phyloP scores from a whole-genome alignment of 192 early-diverging fungal genomes.

The Mortierella antarctica region DNA sequence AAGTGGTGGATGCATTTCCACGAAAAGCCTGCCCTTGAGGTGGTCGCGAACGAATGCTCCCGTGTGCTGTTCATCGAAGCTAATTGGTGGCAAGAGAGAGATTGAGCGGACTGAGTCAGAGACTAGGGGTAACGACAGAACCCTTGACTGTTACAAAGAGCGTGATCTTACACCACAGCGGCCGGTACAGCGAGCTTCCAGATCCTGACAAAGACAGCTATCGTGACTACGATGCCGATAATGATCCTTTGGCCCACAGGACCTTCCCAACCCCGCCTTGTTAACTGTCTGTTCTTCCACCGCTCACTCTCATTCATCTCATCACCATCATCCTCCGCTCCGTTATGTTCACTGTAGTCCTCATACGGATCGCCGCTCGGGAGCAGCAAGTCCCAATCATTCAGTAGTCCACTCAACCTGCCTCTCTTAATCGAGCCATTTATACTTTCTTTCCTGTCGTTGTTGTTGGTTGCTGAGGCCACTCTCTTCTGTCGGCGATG shows the following conservation, averaged over 20 bases:
- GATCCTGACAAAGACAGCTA: conserved; percentile 39
- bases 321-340: conserved; percentile 23
- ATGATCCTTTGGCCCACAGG: conserved; percentile 24
- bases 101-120: too few relatives aligned
- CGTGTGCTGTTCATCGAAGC: conserved; percentile 94
- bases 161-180: conserved; percentile 41
- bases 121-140: not conserved
- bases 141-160: not conserved
- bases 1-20: conserved; percentile 95
- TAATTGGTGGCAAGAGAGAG: conserved; percentile 10
- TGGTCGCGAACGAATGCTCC: conserved; percentile 90
- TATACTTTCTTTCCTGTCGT: too few relatives aligned
- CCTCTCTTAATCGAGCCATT: too few relatives aligned
- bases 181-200: conserved; percentile 40
- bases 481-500: too few relatives aligned
- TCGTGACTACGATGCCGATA: conserved; percentile 4
- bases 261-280: conserved; percentile 45
- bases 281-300: conserved; percentile 32
- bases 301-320: conserved; percentile 42
- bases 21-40: conserved; percentile 87
- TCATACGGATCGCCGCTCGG: conserved; percentile 27
- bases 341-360: not conserved
- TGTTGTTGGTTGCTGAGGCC: too few relatives aligned
- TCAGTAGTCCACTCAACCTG: not conserved
- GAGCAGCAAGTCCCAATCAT: conserved; percentile 44